These are phyloP conservation scores for Quercus gilva DNA, from an alignment of 306 rosid genomes.

Conservation along the genomic window DNA sequence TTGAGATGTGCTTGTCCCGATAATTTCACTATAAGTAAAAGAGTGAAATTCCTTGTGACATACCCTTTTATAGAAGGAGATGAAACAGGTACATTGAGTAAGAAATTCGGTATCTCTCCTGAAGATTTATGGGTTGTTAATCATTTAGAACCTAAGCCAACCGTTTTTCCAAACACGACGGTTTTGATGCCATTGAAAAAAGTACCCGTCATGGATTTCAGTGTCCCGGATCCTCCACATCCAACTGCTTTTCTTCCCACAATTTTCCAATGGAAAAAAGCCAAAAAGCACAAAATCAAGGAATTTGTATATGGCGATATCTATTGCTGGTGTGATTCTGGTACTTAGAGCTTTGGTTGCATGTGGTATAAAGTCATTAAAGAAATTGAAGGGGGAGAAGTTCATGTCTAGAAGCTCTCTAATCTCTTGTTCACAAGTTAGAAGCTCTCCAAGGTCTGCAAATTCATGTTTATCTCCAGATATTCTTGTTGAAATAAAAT, in stretches of 20 bases:
- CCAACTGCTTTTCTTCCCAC: conserved; percentile 53
- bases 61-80: conserved; percentile 53
- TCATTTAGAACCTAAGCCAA: conserved; percentile 5
- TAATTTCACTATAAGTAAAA: conserved; percentile 14
- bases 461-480: conserved; percentile 59
- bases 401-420: conserved; percentile 33
- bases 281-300: conserved; percentile 13
- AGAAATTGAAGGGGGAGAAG: conserved; percentile 31
- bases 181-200: conserved; percentile 46
- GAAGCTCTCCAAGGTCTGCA: conserved; percentile 35
- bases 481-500: conserved; percentile 61
- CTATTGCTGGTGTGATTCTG: conserved; percentile 38
- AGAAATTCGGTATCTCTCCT: conserved; percentile 37
- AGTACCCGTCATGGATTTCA: conserved; percentile 20
- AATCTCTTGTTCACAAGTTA: conserved; percentile 26
- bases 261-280: conserved; percentile 19
- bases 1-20: conserved; percentile 58
- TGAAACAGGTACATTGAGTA: background rate
- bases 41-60: conserved; percentile 52
- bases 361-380: conserved; percentile 31
- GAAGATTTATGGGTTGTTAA: conserved; percentile 42
- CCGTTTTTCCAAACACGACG: conserved; percentile 40
- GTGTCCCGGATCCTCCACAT: conserved; percentile 45
- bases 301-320: conserved; percentile 40
- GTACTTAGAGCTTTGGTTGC: conserved; percentile 37